Evolutionary conservation across 164 flowering plant species (phyloP), one percentile per base, ranked within the genome.

Genomic region (Vitis labrusca): DNA sequence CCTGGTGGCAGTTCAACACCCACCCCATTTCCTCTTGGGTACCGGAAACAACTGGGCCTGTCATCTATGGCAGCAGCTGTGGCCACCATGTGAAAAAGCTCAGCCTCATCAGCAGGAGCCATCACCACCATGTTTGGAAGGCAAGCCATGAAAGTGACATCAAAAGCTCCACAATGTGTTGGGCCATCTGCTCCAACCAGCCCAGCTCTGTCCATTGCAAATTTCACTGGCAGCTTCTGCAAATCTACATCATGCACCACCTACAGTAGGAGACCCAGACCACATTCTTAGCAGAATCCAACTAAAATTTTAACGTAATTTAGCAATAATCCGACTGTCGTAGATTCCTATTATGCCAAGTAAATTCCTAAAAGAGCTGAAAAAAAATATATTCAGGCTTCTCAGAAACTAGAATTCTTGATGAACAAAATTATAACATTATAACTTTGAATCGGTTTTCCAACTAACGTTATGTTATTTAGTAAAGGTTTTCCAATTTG

Each of bases 71-170:
- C 96, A 58, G 93, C 97, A 65, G 99, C 97, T 6, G 98, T 95
- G 57, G 99, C 99, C 63, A 95, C 99, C 99, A 95, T 91, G 82
- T 92, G 94, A 70, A 91, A 86, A 19, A 95, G 91, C 80, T 95
- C 97, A 12, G 92, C 93, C 82, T 95, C 99, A 69, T 95, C 97
- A 2, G 97, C 83, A 66, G 99, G 98, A 76, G 99, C 99, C 99
- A 95, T 95, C 59, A 95, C 99, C 66, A 95, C 96, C 99, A 95
- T 95, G 79, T 95, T 95, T 0, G 99, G 99, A 11, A 95, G 89
- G 85, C 99, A 95, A 12, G 99, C 98, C 97, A 95, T 89, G 59
- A 76, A 95, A 37, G 98, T 86, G 63, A 92, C 94, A 73, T 94
- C 99, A 76, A 94, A 94, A 19, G 99, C 74, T 0, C 99, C 99